These are phyloP conservation scores for Annulohypoxylon bovei DNA, from an alignment of 495 filamentous ascomycete genomes.

Conservation along the genomic window DNA sequence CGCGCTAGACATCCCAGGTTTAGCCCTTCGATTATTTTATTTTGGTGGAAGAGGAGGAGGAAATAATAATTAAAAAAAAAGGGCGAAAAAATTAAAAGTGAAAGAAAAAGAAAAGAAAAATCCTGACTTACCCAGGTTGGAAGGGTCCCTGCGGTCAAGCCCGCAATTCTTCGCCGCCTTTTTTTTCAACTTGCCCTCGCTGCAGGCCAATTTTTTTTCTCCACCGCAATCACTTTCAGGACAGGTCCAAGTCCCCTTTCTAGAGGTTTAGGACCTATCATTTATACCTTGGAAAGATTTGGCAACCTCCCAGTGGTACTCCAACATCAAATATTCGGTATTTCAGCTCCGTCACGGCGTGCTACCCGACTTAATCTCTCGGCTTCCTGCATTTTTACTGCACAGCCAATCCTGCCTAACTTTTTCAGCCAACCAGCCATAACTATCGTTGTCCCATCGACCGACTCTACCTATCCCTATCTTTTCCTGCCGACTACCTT, in stretches of 20 bases:
- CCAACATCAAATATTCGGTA: slow-evolving; percentile 23
- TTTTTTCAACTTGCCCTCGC: slow-evolving; percentile 36
- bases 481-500: not conserved
- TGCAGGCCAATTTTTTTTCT: slow-evolving; percentile 42
- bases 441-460: slow-evolving; percentile 31
- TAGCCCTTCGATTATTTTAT: slow-evolving; percentile 32
- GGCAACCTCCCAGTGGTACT: slow-evolving; percentile 29
- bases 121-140: slow-evolving; percentile 42
- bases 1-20: slow-evolving; percentile 5
- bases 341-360: slow-evolving; percentile 32
- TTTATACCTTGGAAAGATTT: slow-evolving; percentile 37
- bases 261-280: slow-evolving; percentile 45
- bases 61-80: slow-evolving; percentile 20
- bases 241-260: slow-evolving; percentile 40
- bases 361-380: slow-evolving; percentile 36
- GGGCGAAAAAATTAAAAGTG: slow-evolving; percentile 14
- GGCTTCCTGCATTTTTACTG: slow-evolving; percentile 48
- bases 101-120: slow-evolving; percentile 31
- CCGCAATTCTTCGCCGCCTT: slow-evolving; percentile 46
- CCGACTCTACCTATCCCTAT: slow-evolving; percentile 23
- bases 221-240: slow-evolving; percentile 40
- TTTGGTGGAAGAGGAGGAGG: slow-evolving; percentile 29
- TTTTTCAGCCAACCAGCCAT: slow-evolving; percentile 45
- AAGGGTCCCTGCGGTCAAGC: slow-evolving; percentile 41
- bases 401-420: slow-evolving; percentile 47